A percentile compares a stretch with the other conserved stretches of the same genome.
Evolutionary conservation across 805 yeast genomes (phyloP).

Genomic region (Wickerhamomyces bovis): DNA sequence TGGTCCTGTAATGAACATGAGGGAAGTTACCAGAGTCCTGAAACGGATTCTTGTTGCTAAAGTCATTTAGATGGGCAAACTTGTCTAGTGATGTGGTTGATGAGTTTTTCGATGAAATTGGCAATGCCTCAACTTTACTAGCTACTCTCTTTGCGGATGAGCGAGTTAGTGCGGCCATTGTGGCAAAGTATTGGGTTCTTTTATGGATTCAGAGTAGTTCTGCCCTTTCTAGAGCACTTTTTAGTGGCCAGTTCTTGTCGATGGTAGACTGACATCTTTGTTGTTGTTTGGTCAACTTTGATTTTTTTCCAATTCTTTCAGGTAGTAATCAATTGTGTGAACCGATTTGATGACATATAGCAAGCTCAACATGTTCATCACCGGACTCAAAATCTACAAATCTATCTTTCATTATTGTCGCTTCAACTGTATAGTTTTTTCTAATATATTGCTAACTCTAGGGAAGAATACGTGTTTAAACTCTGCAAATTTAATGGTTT

Average conservation of each 20-base stretch:
- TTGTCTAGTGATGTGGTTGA: conserved; percentile 6
- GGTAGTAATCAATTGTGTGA: too few species aligned
- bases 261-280: background rate
- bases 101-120: background rate
- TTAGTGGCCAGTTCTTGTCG: background rate
- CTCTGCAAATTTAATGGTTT: too few species aligned
- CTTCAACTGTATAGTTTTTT: too few species aligned
- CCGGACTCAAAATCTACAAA: too few species aligned
- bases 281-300: too few species aligned
- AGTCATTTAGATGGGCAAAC: conserved; percentile 23
- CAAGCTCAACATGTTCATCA: too few species aligned
- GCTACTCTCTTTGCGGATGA: background rate
- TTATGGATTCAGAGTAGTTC: background rate
- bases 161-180: background rate
- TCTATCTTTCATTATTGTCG: too few species aligned
- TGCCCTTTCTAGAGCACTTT: too few species aligned
- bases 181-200: background rate
- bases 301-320: background rate
- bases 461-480: too few species aligned
- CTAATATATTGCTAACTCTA: too few species aligned
- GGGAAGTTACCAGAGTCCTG: conserved; percentile 74
- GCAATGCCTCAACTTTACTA: background rate
- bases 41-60: conserved; percentile 18
- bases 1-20: conserved; percentile 54
- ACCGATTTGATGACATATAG: too few species aligned